A percentile compares a stretch with the other conserved stretches of the same genome.
Evolutionary conservation across 768 basidiomycete species (phyloP).

Genomic region (Lentinula edodes): DNA sequence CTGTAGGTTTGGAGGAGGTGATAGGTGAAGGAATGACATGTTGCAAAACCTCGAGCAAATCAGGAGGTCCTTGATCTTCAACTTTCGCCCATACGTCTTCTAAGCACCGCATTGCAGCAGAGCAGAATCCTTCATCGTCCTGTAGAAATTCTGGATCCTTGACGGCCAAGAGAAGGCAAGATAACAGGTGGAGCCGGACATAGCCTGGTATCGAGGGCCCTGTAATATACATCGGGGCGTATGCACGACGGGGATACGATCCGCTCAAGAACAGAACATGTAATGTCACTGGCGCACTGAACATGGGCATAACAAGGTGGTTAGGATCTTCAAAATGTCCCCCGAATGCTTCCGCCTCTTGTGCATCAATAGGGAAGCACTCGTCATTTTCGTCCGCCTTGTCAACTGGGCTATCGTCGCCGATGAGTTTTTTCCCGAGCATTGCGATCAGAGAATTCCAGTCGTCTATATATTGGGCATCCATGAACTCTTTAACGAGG

Average conservation of each 20-base stretch:
- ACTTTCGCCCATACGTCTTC: conserved; percentile 67
- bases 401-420: conserved; percentile 18
- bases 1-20: neutral
- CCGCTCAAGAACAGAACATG: conserved; percentile 57
- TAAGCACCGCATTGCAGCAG: conserved; percentile 62
- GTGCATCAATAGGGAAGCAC: conserved; percentile 24
- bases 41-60: conserved; percentile 60
- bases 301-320: conserved; percentile 57
- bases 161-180: conserved; percentile 54
- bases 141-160: conserved; percentile 51
- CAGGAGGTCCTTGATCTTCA: conserved; percentile 69
- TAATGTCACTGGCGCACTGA: conserved; percentile 58
- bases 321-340: conserved; percentile 39
- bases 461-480: conserved; percentile 35
- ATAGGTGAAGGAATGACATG: conserved; percentile 39
- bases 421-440: conserved; percentile 52
- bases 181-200: conserved; percentile 77
- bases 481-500: conserved; percentile 52
- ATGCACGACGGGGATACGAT: conserved; percentile 35
- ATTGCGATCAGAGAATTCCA: conserved; percentile 51
- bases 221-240: conserved; percentile 71
- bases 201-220: conserved; percentile 71
- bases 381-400: conserved; percentile 12
- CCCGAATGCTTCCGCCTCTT: conserved; percentile 52
- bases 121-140: conserved; percentile 65